Base-by-base conservation (phyloP, 2,329 filamentous ascomycete genomes). In the Fusarium sp. region DNA sequence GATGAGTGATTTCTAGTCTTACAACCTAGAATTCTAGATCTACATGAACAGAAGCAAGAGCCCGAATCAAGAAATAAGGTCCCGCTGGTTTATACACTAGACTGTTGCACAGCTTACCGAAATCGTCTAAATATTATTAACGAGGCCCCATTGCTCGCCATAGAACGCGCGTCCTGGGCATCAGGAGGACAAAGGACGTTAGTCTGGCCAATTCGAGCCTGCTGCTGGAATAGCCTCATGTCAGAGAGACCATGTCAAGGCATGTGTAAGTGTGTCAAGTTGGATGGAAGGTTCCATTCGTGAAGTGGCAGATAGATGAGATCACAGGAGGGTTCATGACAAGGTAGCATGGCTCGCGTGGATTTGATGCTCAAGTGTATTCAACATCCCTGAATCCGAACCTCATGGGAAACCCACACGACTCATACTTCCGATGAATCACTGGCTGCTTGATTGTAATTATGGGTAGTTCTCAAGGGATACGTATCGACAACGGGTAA, bases 131-230 rank as follows among this genome's bases (percentile, higher is more conserved):
- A 56, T 20, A 53, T 73, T 30, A 56, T 62, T 44, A 60, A 50
- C 46, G 41, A 60, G 63, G 32, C 42, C 57, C 40, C 62, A 37
- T 58, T 60, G 57, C 60, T 59, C 56, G 38, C 63, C 49, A 59
- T 55, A 45, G 67, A 72, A 75, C 73, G 71, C 73, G 73, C 73
- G 73, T 74, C 73, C 69, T 6, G 48, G 48, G 35, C 37, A 50
- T 59, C 44, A 55, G 41, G 49, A 59, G 32, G 49, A 37, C 46
- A 52, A 54, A 52, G 50, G 38, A 18, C 45, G 20, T 45, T 35
- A 56, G 42, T 32, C 52, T 49, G 61, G 35, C 50, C 50, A 15
- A 42, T 30, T 59, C 13, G 10, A 60, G 40, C 38, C 44, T 50
- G 33, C 20, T 66, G 35, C 64, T 41, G 53, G 45, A 58, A 66